Conservation (phyloP, 2,329 filamentous ascomycete genomes). For the Neonectria ditissima region DNA sequence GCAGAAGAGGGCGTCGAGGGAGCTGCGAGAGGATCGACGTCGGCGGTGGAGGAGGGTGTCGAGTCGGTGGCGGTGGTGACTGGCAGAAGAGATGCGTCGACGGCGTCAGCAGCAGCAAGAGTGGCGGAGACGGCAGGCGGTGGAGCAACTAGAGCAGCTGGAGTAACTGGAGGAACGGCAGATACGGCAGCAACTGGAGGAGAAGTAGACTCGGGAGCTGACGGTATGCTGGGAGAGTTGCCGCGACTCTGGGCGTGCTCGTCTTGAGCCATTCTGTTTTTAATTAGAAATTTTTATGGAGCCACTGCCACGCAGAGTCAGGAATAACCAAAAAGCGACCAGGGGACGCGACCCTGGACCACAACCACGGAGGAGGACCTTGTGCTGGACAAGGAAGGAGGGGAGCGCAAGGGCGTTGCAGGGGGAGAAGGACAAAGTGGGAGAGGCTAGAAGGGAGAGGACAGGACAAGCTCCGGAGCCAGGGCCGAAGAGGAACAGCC, state of each 20-base stretch:
- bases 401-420: slow-evolving; percentile 44
- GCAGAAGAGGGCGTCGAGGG: slow-evolving; percentile 4
- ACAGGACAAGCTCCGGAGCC: slow-evolving; percentile 38
- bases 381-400: slow-evolving; percentile 46
- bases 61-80: slow-evolving; percentile 30
- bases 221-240: slow-evolving; percentile 45
- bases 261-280: slow-evolving; percentile 50
- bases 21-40: slow-evolving; percentile 26
- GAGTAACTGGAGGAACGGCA: slow-evolving; percentile 36
- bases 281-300: slow-evolving; percentile 55
- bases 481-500: slow-evolving; percentile 38
- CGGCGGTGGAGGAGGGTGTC: slow-evolving; percentile 30
- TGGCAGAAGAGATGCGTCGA: slow-evolving; percentile 34
- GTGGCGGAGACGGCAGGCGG: slow-evolving; percentile 32
- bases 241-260: slow-evolving; percentile 47
- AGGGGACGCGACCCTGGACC: slow-evolving; percentile 48
- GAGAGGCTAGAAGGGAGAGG: slow-evolving; percentile 28
- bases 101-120: slow-evolving; percentile 17
- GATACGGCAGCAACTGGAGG: slow-evolving; percentile 40
- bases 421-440: slow-evolving; percentile 39
- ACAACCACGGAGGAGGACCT: slow-evolving; percentile 43
- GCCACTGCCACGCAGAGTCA: slow-evolving; percentile 50
- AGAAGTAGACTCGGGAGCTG: slow-evolving; percentile 42
- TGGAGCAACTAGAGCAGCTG: slow-evolving; percentile 34
- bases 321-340: slow-evolving; percentile 45